Base-by-base conservation (phyloP, 345 rosid genomes). In the Eucalyptus tenuipes region DNA sequence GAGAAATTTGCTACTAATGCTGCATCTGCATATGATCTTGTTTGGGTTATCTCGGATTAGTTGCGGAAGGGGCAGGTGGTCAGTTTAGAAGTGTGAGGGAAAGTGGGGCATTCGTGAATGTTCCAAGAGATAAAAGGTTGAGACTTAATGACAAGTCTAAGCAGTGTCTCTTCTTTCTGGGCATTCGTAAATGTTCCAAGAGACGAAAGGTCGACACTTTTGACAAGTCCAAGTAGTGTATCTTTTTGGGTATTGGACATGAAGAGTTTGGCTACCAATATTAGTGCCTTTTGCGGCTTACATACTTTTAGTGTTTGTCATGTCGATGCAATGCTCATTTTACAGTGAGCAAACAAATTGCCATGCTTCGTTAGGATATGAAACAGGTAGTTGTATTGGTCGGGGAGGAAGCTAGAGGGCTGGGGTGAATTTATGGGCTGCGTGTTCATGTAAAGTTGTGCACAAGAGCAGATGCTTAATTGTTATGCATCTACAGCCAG, bases 201-300 rank as follows among this genome's bases (percentile, higher is more conserved):
- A 55, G 61, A 55, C 0, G 0, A 55, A 55, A 55, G 6, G 29
- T 55, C 0, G 29, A 55, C 27, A 24, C 0, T 55, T 55, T 1
- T 55, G 61, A 24, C 61, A 2, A 55, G 29, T 55, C 57, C 25
- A 52, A 52, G 57, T 52, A 55, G 29, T 1, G 61, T 55, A 55
- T 55, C 61, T 4, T 55, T 10, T 55, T 55, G 57, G 61, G 13
- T 25, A 22, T 22, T 55, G 61, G 61, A 24, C 13, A 55, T 0
- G 61, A 4, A 55, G 61, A 55, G 61, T 55, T 55, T 10, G 13
- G 61, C 29, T 55, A 55, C 29, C 82, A 1, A 33, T 37, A 10
- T 71, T 10, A 37, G 45, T 40, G 84, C 16, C 47, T 75, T 40
- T 40, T 11, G 16, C 0, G 3, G 81, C 44, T 33, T 33, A 9